These are phyloP conservation scores for Pythium utonaiense DNA, from an alignment of 352 stramenopile genomes.

Conservation along the genomic window DNA sequence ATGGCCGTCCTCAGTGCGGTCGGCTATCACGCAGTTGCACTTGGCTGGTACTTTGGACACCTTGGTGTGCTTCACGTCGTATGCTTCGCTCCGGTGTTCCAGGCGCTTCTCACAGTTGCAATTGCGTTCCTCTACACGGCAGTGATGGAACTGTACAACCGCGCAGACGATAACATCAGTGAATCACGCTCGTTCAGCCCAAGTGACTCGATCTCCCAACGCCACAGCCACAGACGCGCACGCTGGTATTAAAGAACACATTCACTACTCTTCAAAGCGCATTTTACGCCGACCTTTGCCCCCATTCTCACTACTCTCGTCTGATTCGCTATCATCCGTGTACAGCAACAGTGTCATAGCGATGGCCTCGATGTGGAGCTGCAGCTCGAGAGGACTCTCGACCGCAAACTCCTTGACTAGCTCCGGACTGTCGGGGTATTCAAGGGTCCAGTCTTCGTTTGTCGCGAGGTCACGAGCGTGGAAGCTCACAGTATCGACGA, in stretches of 20 bases:
- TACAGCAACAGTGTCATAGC: slow-evolving; percentile 47
- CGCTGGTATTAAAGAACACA: neutral
- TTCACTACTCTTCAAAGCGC: slow-evolving; percentile 48
- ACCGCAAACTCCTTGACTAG: slow-evolving; percentile 50
- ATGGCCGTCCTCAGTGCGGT: slow-evolving; percentile 6
- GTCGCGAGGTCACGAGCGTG: slow-evolving; percentile 36
- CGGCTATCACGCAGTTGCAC: slow-evolving; percentile 10
- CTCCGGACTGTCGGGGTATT: slow-evolving; percentile 49
- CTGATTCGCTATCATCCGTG: slow-evolving; percentile 2
- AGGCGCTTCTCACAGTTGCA: slow-evolving; percentile 13
- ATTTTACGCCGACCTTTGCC: slow-evolving; percentile 21
- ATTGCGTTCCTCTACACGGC: slow-evolving; percentile 13
- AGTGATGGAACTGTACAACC: slow-evolving; percentile 2
- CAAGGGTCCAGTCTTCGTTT: slow-evolving; percentile 25
- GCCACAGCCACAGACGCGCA: slow-evolving; percentile 3
- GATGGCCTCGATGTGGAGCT: slow-evolving; percentile 59
- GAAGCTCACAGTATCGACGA: slow-evolving; percentile 28
- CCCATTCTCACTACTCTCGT: neutral
- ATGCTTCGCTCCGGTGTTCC: slow-evolving; percentile 6
- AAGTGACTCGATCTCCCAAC: neutral
- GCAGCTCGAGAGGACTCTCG: slow-evolving; percentile 52
- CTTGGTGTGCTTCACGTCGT: slow-evolving; percentile 11
- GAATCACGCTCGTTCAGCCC: neutral
- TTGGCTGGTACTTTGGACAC: slow-evolving; percentile 12
- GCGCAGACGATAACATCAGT: neutral